phyloP scores from a whole-genome alignment of 2,329 filamentous ascomycete species.

The Delphinella strobiligena region DNA sequence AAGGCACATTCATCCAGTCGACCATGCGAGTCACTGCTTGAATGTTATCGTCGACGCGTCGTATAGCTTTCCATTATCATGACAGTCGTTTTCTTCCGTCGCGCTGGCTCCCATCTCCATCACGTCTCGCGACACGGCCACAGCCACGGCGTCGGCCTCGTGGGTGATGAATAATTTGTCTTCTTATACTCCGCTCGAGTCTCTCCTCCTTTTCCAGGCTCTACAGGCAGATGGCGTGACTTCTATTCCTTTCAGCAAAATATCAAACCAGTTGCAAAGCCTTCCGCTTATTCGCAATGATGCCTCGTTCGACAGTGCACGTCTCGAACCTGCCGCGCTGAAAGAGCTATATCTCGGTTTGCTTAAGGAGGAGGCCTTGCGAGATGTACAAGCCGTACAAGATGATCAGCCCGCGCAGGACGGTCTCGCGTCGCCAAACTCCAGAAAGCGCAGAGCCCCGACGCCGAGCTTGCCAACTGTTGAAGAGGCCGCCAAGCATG shows the following conservation, averaged over 20 bases:
- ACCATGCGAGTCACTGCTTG: too few species aligned
- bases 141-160: not conserved
- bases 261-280: slow-evolving; percentile 62
- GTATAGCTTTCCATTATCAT: too few species aligned
- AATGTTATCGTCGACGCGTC: too few species aligned
- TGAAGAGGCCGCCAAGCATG: slow-evolving; percentile 53
- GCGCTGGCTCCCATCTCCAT: not conserved
- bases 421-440: slow-evolving; percentile 27
- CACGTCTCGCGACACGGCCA: slow-evolving; percentile 1
- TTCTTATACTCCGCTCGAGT: slow-evolving; percentile 71
- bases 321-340: slow-evolving; percentile 66
- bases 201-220: slow-evolving; percentile 72
- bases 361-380: slow-evolving; percentile 58
- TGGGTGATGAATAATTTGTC: slow-evolving; percentile 42
- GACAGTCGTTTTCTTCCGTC: not conserved
- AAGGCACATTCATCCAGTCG: too few species aligned
- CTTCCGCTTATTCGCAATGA: slow-evolving; percentile 62
- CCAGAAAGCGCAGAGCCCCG: slow-evolving; percentile 64
- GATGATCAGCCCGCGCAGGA: slow-evolving; percentile 19
- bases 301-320: slow-evolving; percentile 57
- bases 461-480: slow-evolving; percentile 52
- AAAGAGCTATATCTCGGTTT: slow-evolving; percentile 67
- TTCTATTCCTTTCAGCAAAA: slow-evolving; percentile 52
- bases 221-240: slow-evolving; percentile 57
- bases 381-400: slow-evolving; percentile 18